Evolutionary conservation across 164 flowering plant genomes (phyloP), one percentile per base, ranked within the genome.

Genomic region (Dillenia suffruticosa): DNA sequence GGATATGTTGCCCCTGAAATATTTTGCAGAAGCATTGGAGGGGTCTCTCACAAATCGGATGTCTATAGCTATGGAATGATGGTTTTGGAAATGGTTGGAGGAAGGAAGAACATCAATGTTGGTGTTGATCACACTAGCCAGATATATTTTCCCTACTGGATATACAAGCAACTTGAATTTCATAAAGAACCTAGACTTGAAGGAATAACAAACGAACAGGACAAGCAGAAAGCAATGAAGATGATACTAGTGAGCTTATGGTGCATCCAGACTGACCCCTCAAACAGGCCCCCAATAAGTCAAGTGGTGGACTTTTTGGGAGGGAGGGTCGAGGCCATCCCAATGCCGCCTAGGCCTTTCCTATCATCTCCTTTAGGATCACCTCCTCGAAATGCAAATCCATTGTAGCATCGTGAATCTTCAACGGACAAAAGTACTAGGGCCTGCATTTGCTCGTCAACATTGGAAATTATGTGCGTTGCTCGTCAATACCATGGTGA

Each of bases 21-120:
- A 12, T 66, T 72, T 22, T 63, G 26, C 12, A 74, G 77, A 51
- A 62, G 56, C 51, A 63, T 77, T 56, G 83, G 86, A 51, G 61
- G 47, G 10, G 75, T 77, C 19, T 79, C 83, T 52, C 73, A 73
- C 54, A 82, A 77, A 58, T 75, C 86, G 0, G 83, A 82, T 74
- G 79, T 77, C 1, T 82, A 82, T 43, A 82, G 86, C 51, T 82
- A 73, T 45, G 86, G 86, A 24, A 79, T 82, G 80, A 72, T 82
- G 77, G 62, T 77, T 47, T 51, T 79, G 10, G 82, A 79, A 59
- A 81, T 81, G 79, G 79, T 72, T 59, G 82, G 79, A 16, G 76
- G 73, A 3, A 74, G 74, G 57, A 79, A 55, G 44, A 71, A 69
- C 47, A 14, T 45, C 44, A 59, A 68, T 17, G 56, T 8, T 7